Conservation (phyloP, 768 basidiomycete species). For the Auriculariales sp. region DNA sequence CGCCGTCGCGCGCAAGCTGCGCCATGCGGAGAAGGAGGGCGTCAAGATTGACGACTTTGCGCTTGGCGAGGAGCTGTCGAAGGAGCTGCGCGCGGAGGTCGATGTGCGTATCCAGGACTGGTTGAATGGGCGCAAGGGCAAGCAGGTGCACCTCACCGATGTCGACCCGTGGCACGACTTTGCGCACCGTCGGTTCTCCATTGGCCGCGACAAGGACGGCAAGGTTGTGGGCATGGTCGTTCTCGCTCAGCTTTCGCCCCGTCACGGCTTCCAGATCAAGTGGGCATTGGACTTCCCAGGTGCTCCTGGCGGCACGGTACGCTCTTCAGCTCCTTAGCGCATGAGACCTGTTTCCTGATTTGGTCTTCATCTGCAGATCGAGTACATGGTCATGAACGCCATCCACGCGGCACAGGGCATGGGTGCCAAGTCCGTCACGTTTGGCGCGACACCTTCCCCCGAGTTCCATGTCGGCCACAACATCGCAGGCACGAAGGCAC, state of each 20-base stretch:
- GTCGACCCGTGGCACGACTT: constrained; percentile 41
- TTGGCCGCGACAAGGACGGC: constrained; percentile 27
- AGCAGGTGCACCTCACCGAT: constrained; percentile 37
- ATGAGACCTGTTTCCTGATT: too few species aligned
- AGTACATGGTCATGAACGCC: constrained; percentile 31
- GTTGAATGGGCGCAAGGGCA: constrained; percentile 36
- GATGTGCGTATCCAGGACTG: constrained; percentile 43
- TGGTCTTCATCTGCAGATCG: constrained; percentile 14
- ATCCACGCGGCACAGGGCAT: constrained; percentile 28
- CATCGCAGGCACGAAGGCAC: constrained; percentile 32
- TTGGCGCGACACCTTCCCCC: constrained; percentile 33
- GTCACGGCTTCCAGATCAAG: constrained; percentile 30
- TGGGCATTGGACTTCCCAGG: constrained; percentile 30
- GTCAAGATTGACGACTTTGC: constrained; percentile 36
- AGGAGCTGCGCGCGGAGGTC: constrained; percentile 29
- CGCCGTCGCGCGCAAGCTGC: too few species aligned
- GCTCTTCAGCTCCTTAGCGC: not conserved
- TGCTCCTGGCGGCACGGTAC: constrained; percentile 24
- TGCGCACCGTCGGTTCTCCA: constrained; percentile 41
- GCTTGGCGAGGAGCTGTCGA: constrained; percentile 24
- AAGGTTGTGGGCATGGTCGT: constrained; percentile 29
- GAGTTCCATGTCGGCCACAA: constrained; percentile 26
- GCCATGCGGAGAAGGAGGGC: constrained; percentile 38
- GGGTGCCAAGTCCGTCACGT: constrained; percentile 19
- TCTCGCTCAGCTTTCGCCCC: constrained; percentile 23